Base-by-base conservation (phyloP, 306 rosid genomes). In the Senna tora region DNA sequence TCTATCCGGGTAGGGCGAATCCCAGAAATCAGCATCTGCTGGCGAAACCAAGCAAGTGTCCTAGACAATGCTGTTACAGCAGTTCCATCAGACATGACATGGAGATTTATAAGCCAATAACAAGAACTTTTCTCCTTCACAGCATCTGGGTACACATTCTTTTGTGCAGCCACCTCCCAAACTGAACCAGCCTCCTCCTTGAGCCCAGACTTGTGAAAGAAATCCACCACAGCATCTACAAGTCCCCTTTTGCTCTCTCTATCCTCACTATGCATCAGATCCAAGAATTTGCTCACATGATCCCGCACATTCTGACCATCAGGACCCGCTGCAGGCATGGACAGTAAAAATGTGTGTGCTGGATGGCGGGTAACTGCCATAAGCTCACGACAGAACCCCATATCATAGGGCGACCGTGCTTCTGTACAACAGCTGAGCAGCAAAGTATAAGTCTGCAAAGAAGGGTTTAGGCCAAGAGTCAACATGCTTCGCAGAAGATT, bases 151-250 rank as follows among this genome's bases (percentile, higher is more conserved):
- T 93, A 93, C 25, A 93, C 93, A 55, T 90, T 90, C 78, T 81
- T 90, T 21, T 82, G 85, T 1, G 85, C 96, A 62, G 96, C 97
- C 55, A 85, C 98, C 81, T 93, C 98, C 98, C 97, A 93, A 38
- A 93, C 96, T 2, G 92, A 90, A 25, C 98, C 93, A 1, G 98
- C 98, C 84, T 93, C 98, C 78, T 93, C 98, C 86, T 93, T 93
- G 30, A 93, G 92, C 76, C 98, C 98, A 3, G 96, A 87, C 77
- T 93, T 93, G 81, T 93, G 96, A 77, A 93, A 91, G 76, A 93
- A 93, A 81, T 93, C 98, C 41, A 93, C 98, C 65, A 93, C 93
- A 36, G 98, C 97, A 80, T 93, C 98, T 22, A 93, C 89, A 6
- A 93, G 96, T 21, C 97, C 98, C 77, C 98, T 80, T 87, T 93